Conservation (phyloP, 257 asterid genomes). For the Solanum piurae region DNA sequence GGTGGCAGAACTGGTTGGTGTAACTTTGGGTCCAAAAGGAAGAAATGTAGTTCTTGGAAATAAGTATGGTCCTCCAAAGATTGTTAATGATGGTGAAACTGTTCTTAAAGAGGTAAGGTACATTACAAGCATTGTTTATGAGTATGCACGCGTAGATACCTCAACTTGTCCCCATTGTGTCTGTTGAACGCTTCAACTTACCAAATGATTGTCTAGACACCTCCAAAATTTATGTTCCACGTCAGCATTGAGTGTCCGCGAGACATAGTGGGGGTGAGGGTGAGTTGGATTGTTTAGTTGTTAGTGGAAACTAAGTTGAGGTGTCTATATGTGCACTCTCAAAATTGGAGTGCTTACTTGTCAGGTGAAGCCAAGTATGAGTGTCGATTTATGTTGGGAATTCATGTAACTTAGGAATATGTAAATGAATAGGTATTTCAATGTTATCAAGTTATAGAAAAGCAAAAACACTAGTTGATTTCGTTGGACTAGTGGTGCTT, state of each 20-base stretch:
- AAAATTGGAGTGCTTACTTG: neutral
- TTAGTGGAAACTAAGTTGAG: rapidly evolving
- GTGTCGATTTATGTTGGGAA: neutral
- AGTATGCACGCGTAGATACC: neutral
- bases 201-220: neutral
- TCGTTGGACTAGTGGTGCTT: neutral
- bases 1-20: constrained; percentile 81
- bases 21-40: constrained; percentile 86
- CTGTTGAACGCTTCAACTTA: neutral
- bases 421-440: neutral
- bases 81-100: constrained; percentile 89
- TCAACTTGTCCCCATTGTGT: neutral
- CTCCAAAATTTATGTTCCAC: neutral
- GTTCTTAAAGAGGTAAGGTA: constrained; percentile 64
- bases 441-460: neutral
- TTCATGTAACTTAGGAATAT: neutral
- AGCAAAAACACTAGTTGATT: neutral
- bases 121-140: neutral
- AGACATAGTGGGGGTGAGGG: neutral
- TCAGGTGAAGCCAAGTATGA: rapidly evolving
- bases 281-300: neutral
- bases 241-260: neutral
- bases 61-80: constrained; percentile 92
- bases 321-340: neutral
- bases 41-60: constrained; percentile 86